Base-by-base conservation (phyloP, 768 basidiomycete species). In the Termitomyces heimii region DNA sequence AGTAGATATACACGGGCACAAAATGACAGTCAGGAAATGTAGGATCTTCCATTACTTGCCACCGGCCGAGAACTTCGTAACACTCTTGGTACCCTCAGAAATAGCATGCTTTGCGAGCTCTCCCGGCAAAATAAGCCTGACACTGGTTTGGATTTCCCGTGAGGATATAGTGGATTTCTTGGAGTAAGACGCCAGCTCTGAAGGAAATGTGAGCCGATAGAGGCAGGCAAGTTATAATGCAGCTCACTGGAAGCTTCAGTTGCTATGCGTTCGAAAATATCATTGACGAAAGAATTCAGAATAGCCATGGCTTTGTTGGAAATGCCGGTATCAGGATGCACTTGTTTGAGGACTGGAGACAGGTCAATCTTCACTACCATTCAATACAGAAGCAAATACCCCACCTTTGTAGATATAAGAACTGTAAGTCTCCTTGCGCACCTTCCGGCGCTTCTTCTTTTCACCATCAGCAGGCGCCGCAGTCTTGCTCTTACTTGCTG, bases 151-250 rank as follows among this genome's bases (percentile, higher is more conserved):
- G 68, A 93, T 93, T 73, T 93, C 90, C 52, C 90, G 88, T 43
- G 88, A 91, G n/a, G 91, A 92, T 71, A 93, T 92, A 16, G 90
- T 93, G 3, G 89, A 91, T 77, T 90, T 90, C 82, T 92, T 90
- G 60, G 89, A 89, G 75, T 92, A 92, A 6, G 86, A 81, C 7
- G 90, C 90, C 62, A 93, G 85, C 73, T 90, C 83, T 85, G 57
- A 12, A 62, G 54, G 28, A 58, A 26, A 26, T 14, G 85, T 54
- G 82, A 72, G 89, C 43, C 9, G 5, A 54, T 29, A 24, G 7
- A 10, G n/a, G n/a, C 26, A 31, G 5, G 12, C 8, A 43, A 6
- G 77, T 81, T 22, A 45, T n/a, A 24, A 14, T 31, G 47, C 16
- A 1, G 67, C 83, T 48, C 67, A 85, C 84, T 85, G 42, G 85